Evolutionary conservation across 345 rosid genomes (phyloP).

Genomic region (Arabidopsis suecica): DNA sequence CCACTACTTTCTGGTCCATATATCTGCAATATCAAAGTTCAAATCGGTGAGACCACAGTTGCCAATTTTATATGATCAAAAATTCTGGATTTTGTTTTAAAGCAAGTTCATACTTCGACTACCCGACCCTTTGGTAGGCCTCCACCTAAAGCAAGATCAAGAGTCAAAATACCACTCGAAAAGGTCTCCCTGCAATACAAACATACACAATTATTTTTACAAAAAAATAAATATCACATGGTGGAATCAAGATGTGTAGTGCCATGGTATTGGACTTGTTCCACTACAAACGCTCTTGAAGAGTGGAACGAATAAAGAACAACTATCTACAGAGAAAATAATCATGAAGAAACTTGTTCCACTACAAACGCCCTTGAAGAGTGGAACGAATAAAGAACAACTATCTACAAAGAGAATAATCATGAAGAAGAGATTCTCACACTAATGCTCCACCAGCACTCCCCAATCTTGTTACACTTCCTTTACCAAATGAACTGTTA

Average conservation of each 20-base stretch:
- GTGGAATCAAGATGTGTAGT: conserved; percentile 2
- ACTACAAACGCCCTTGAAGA: background rate
- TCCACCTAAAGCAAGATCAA: conserved; percentile 97
- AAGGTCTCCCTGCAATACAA: conserved; percentile 74
- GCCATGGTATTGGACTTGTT: background rate
- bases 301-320: background rate
- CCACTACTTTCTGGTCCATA: conserved; percentile 98
- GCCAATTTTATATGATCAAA: background rate
- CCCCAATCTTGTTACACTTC: conserved; percentile 95
- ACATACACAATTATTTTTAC: conserved; percentile 6
- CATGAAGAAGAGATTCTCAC: conserved; percentile 51
- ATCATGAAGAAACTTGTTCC: background rate
- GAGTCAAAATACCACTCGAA: conserved; percentile 88
- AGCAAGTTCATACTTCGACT: conserved; percentile 70
- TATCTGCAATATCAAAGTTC: conserved; percentile 56
- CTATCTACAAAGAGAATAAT: too few species aligned
- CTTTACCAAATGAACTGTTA: conserved; percentile 88
- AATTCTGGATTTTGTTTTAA: background rate
- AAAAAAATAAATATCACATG: background rate
- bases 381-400: background rate
- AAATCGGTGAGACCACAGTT: background rate
- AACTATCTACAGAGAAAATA: too few species aligned
- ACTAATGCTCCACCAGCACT: conserved; percentile 95
- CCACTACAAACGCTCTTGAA: background rate
- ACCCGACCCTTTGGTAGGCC: conserved; percentile 95